Evolutionary conservation across 805 yeast genomes (phyloP).

Genomic region (Starmera pachycereana): DNA sequence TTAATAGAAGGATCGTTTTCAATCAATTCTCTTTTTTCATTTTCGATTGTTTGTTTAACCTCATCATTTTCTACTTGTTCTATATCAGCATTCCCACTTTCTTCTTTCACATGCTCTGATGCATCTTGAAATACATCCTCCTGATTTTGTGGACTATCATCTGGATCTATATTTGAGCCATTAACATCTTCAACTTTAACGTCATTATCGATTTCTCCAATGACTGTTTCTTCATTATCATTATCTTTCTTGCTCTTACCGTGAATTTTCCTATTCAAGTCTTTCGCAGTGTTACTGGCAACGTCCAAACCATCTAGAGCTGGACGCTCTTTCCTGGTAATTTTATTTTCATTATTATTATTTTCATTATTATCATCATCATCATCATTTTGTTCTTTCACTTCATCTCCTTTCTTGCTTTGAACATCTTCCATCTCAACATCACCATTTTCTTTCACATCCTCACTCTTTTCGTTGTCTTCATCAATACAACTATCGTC

Average conservation of each 20-base stretch:
- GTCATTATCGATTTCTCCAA: conserved; percentile 2
- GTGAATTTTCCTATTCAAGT: not conserved
- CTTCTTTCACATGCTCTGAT: conserved; percentile 7
- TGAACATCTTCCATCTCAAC: conserved; percentile 1
- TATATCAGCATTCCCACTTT: conserved; percentile 4
- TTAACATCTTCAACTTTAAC: not conserved
- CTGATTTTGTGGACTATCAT: not conserved
- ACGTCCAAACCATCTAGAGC: too few species aligned
- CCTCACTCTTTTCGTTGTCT: not conserved
- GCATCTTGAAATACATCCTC: conserved; percentile 4
- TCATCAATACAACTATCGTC: conserved; percentile 1
- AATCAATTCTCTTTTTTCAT: conserved; percentile 16
- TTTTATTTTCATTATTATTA: too few species aligned
- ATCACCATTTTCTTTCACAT: not conserved
- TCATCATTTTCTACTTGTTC: conserved; percentile 11
- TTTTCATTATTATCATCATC: conserved; percentile 1
- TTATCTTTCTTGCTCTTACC: not conserved
- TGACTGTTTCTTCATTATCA: not conserved
- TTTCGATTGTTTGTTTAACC: not conserved
- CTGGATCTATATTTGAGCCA: conserved; percentile 1
- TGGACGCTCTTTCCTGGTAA: not conserved
- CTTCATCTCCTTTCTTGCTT: not conserved
- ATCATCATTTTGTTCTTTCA: conserved; percentile 1
- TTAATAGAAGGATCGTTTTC: conserved; percentile 50
- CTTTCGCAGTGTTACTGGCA: too few species aligned